Evolutionary conservation across 148 eudicot genomes (phyloP).

Genomic region (Chenopodium formosanum): DNA sequence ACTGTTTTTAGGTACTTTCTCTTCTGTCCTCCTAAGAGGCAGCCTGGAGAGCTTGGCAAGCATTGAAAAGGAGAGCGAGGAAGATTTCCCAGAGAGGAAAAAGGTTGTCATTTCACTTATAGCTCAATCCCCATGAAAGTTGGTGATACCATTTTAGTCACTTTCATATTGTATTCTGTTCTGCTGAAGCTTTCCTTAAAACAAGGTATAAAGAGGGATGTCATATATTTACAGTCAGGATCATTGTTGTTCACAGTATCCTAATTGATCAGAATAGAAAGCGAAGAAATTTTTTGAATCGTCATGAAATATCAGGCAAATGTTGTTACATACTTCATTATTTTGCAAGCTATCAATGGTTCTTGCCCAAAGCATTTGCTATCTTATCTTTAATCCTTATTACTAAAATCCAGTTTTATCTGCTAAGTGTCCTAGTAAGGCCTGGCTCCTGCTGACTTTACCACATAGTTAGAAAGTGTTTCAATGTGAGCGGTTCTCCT

Average conservation of each 20-base stretch:
- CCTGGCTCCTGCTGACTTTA: neutral
- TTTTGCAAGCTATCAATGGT: neutral
- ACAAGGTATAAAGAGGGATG: too few species aligned
- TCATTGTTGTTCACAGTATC: too few species aligned
- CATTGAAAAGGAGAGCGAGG: constrained; percentile 80
- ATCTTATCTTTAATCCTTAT: neutral
- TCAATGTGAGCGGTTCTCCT: neutral
- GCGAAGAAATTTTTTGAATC: too few species aligned
- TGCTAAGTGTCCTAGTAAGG: neutral
- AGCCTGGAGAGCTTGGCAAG: constrained; percentile 66
- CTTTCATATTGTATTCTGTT: neutral
- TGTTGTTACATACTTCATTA: too few species aligned
- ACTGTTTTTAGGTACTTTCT: constrained; percentile 50
- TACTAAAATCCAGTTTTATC: neutral
- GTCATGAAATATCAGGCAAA: too few species aligned
- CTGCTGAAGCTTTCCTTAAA: too few species aligned
- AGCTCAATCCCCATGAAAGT: neutral
- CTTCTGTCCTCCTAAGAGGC: constrained; percentile 56
- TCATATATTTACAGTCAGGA: too few species aligned
- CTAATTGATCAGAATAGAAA: too few species aligned
- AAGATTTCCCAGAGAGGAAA: constrained; percentile 68
- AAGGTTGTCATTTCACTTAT: constrained; percentile 48
- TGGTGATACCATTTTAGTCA: neutral
- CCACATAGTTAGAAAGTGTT: neutral
- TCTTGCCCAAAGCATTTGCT: neutral